Conservation (phyloP, 2,329 filamentous ascomycete species). For the Arthrobotrys conoides region DNA sequence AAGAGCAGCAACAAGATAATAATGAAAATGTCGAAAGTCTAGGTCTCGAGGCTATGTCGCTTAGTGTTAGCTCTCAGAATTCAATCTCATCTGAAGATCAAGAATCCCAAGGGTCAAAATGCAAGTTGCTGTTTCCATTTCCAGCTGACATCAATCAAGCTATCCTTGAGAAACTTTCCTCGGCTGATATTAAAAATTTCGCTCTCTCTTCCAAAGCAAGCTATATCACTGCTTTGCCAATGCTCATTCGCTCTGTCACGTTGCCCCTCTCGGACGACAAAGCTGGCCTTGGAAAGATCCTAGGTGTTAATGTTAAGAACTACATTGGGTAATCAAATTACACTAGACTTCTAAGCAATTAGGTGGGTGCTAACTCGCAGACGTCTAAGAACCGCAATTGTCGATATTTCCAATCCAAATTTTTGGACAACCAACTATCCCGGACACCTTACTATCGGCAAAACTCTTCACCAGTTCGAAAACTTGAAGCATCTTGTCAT, state of each 20-base stretch:
- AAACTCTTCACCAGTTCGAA: conserved; percentile 25
- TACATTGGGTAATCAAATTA: conserved; percentile 26
- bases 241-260: conserved; percentile 5
- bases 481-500: conserved; percentile 36
- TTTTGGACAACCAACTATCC: conserved; percentile 38
- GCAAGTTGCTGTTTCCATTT: conserved; percentile 7
- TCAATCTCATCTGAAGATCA: not conserved
- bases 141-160: conserved; percentile 7
- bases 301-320: conserved; percentile 10
- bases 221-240: conserved; percentile 23
- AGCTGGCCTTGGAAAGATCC: not conserved
- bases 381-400: conserved; percentile 11
- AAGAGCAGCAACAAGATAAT: not conserved
- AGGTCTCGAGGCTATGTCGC: not conserved
- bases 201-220: conserved; percentile 36
- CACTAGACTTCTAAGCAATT: not conserved
- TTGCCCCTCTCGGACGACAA: conserved; percentile 18
- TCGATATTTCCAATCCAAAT: conserved; percentile 36
- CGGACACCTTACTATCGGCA: conserved; percentile 22
- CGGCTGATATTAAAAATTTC: conserved; percentile 19
- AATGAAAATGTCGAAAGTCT: not conserved
- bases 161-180: conserved; percentile 29
- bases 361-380: not conserved
- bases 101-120: no score
- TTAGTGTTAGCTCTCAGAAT: not conserved